Evolutionary conservation across 176 grass and related monocot species (phyloP).

Genomic region (Areca catechu): DNA sequence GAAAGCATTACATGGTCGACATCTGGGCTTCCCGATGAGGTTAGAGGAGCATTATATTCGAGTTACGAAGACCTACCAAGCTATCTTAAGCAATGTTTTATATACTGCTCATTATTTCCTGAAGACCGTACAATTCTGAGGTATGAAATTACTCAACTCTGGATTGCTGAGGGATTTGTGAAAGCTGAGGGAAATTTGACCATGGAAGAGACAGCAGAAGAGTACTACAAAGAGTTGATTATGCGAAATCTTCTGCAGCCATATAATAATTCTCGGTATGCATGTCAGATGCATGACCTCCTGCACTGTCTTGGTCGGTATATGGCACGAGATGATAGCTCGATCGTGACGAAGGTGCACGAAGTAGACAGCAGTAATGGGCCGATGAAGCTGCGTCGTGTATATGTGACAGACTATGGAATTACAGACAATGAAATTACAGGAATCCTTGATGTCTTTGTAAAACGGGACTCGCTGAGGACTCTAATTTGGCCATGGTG

Average conservation of each 20-base stretch:
- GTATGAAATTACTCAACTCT: constrained; percentile 27
- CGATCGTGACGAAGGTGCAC: neutral
- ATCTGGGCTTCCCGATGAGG: constrained; percentile 31
- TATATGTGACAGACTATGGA: no score
- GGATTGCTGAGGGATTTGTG: constrained; percentile 56
- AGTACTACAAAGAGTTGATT: no score
- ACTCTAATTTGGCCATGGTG: constrained; percentile 11
- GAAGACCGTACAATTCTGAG: neutral
- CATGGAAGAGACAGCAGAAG: neutral
- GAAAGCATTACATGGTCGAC: constrained; percentile 33
- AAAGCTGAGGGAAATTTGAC: constrained; percentile 20
- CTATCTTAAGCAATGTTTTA: constrained; percentile 67
- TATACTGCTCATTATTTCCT: constrained; percentile 62
- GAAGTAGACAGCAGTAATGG: constrained; percentile 15
- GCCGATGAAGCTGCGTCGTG: constrained; percentile 17
- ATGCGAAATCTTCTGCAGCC: constrained; percentile 49
- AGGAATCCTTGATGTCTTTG: constrained; percentile 24
- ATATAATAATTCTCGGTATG: neutral
- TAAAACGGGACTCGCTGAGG: constrained; percentile 38
- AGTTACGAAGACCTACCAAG: constrained; percentile 30
- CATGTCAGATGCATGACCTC: constrained; percentile 46
- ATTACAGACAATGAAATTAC: no score
- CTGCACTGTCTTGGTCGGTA: constrained; percentile 39
- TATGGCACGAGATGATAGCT: constrained; percentile 36
- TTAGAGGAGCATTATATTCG: constrained; percentile 16